These are phyloP conservation scores for Globisporangium okanoganense DNA, from an alignment of 352 stramenopile species.

Conservation along the genomic window DNA sequence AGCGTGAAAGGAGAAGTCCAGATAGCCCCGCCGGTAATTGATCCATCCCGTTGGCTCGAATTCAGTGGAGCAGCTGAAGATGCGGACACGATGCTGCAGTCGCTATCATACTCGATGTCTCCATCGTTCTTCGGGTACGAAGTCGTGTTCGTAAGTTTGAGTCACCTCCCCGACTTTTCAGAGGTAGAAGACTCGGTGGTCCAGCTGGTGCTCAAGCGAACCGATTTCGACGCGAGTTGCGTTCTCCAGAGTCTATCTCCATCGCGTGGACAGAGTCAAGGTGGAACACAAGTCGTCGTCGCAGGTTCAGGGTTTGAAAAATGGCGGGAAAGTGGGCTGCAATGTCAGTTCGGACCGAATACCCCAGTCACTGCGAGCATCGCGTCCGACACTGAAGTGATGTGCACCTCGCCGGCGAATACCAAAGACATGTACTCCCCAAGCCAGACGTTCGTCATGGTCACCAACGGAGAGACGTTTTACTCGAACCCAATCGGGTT, in stretches of 20 bases:
- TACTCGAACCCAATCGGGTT: constrained; percentile 62
- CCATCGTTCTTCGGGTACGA: constrained; percentile 60
- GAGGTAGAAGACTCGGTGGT: constrained; percentile 39
- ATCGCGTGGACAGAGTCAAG: constrained; percentile 25
- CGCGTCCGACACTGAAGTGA: constrained; percentile 33
- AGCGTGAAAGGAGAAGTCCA: constrained; percentile 19
- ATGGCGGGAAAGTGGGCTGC: constrained; percentile 23
- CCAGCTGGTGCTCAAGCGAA: constrained; percentile 34
- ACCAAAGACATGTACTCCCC: constrained; percentile 14
- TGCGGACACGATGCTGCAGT: constrained; percentile 35
- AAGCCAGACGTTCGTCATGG: constrained; percentile 37
- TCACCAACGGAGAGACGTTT: constrained; percentile 47
- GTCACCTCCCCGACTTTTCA: constrained; percentile 36
- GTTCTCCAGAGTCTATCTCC: constrained; percentile 25
- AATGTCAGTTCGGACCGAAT: constrained; percentile 56
- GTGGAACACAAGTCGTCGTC: constrained; percentile 42
- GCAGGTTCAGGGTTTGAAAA: constrained; percentile 37
- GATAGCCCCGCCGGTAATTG: constrained; percentile 22
- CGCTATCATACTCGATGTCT: constrained; percentile 39
- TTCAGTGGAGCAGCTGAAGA: constrained; percentile 32
- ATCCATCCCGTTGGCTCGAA: constrained; percentile 24
- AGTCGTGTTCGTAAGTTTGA: constrained; percentile 51
- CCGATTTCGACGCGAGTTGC: constrained; percentile 20
- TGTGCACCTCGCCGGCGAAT: constrained; percentile 38
- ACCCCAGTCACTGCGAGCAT: constrained; percentile 24